These are phyloP conservation scores for Gonapodya prolifera DNA, from an alignment of 192 early-diverging fungal genomes.

Conservation along the genomic window DNA sequence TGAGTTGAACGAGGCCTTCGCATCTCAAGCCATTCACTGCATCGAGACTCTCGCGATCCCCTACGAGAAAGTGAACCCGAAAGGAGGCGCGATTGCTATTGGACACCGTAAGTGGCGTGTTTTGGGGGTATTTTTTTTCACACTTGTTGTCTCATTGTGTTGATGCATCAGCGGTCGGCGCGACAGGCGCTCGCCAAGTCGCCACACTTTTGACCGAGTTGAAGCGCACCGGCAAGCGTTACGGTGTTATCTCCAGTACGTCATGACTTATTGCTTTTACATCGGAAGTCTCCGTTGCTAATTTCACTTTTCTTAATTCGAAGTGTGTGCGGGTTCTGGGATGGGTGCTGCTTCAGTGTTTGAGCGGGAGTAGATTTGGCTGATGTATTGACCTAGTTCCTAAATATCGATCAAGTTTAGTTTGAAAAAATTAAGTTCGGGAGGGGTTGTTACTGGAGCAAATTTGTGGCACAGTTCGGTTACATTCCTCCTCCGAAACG, in stretches of 20 bases:
- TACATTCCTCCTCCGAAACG: too few species aligned
- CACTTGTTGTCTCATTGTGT: slow-evolving; percentile 1
- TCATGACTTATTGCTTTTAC: slow-evolving; percentile 61
- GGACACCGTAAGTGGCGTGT: slow-evolving; percentile 58
- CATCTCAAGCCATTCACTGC: slow-evolving; percentile 89
- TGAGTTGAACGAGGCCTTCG: slow-evolving; percentile 92
- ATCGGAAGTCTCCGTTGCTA: slow-evolving; percentile 53
- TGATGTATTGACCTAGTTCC: too few species aligned
- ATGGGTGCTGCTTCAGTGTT: neutral
- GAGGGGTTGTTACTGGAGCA: too few species aligned
- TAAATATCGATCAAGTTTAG: too few species aligned
- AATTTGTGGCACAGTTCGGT: too few species aligned
- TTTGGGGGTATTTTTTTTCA: neutral
- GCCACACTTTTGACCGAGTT: slow-evolving; percentile 89
- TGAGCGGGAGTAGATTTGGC: neutral
- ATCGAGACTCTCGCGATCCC: slow-evolving; percentile 77
- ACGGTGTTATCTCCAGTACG: slow-evolving; percentile 63
- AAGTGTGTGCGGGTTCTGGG: neutral
- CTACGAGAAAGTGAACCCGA: slow-evolving; percentile 89
- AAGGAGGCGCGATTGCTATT: slow-evolving; percentile 96
- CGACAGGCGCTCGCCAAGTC: slow-evolving; percentile 92
- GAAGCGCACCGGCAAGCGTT: slow-evolving; percentile 67
- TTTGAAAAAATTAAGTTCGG: too few species aligned
- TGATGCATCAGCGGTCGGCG: slow-evolving; percentile 14
- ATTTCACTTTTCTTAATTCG: neutral